Evolutionary conservation across 31 red algal species (phyloP).

Genomic region (Asparagopsis taxiformis): DNA sequence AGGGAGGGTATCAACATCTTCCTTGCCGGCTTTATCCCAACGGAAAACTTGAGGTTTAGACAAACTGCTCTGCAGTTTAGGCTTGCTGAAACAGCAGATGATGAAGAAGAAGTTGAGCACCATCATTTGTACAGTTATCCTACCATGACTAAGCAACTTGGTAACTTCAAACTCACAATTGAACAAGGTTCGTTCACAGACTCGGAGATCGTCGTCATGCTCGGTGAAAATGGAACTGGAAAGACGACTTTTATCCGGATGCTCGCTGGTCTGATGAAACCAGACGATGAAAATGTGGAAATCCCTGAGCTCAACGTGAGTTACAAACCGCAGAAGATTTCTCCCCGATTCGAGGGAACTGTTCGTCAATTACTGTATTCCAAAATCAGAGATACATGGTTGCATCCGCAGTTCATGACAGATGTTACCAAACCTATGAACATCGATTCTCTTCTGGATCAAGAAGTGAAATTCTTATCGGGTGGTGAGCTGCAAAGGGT

Average conservation of each 20-base stretch:
- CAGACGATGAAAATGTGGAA: conserved; percentile 74
- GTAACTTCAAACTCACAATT: conserved; percentile 81
- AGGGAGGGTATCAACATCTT: conserved; percentile 99
- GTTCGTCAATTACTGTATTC: conserved; percentile 88
- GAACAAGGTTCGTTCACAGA: conserved; percentile 94
- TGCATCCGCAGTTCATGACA: conserved; percentile 96
- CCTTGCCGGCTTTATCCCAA: conserved; percentile 97
- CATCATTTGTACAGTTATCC: conserved; percentile 92
- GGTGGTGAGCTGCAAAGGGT: conserved; percentile 98
- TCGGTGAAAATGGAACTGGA: conserved; percentile 98
- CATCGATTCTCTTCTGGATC: conserved; percentile 87
- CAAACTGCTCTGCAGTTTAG: conserved; percentile 84
- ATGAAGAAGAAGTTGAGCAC: conserved; percentile 79
- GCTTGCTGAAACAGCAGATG: conserved; percentile 85
- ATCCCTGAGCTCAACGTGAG: conserved; percentile 95
- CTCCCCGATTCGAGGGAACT: conserved; percentile 95
- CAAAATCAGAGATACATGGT: conserved; percentile 78
- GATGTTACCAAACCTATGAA: conserved; percentile 96
- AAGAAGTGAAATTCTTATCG: conserved; percentile 92
- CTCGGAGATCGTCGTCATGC: conserved; percentile 97
- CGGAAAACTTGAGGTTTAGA: conserved; percentile 97
- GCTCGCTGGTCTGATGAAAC: conserved; percentile 91
- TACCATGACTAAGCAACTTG: conserved; percentile 78
- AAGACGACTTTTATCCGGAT: conserved; percentile 99
- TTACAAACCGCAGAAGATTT: conserved; percentile 99